Conservation (phyloP, 768 basidiomycete genomes). For the Russula sp. region DNA sequence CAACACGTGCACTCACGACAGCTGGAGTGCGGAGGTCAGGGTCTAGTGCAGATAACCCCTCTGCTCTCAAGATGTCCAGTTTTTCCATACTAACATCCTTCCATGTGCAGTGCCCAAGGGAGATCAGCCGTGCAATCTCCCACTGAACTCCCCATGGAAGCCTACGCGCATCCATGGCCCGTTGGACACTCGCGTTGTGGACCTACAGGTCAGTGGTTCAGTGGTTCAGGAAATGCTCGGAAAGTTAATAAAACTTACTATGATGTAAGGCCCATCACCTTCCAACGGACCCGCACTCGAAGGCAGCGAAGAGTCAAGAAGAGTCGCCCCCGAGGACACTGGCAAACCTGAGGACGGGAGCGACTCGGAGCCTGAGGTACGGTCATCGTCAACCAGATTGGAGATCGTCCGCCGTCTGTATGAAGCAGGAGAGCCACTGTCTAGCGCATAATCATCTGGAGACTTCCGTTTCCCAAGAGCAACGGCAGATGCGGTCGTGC, state of each 20-base stretch:
- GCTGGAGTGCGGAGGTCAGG: background rate
- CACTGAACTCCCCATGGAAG: constrained; percentile 40
- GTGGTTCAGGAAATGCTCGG: background rate
- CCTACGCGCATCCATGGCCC: constrained; percentile 9
- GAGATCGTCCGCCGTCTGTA: constrained; percentile 1
- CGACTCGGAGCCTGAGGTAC: background rate
- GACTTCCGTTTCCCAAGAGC: constrained; percentile 11
- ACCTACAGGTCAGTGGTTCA: constrained; percentile 1
- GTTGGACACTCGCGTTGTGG: constrained; percentile 3
- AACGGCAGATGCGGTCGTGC: background rate
- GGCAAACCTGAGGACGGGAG: no score
- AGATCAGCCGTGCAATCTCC: constrained; percentile 43
- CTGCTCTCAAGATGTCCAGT: constrained; percentile 26
- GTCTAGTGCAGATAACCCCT: background rate
- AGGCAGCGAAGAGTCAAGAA: background rate
- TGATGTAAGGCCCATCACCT: background rate
- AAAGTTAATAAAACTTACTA: background rate
- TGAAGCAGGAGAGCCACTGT: background rate
- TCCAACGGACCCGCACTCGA: background rate
- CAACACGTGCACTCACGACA: background rate
- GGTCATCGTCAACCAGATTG: background rate
- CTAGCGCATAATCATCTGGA: background rate
- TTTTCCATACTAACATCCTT: constrained; percentile 27
- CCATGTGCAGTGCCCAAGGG: constrained; percentile 27
- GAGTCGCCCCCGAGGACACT: background rate